Evolutionary conservation across 1,284 basidiomycete species (phyloP).

Genomic region (Cryptococcus sp.): DNA sequence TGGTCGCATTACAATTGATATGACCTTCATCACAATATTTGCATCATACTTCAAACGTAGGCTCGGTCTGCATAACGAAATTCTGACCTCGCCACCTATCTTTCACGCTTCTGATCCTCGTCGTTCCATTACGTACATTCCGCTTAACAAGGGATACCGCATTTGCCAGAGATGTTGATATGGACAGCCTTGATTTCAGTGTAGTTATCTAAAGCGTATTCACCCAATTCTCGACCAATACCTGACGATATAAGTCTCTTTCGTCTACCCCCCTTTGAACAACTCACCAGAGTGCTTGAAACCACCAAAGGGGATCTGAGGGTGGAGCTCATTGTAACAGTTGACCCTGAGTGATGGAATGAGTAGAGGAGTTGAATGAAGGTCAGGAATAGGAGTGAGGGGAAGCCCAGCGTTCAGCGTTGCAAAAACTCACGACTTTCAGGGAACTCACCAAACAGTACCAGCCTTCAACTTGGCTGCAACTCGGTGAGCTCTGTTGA

Average conservation of each 20-base stretch:
- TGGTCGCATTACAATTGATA: no score
- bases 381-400: slow-evolving; percentile 1
- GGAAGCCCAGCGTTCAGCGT: neutral
- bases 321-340: slow-evolving; percentile 63
- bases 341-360: slow-evolving; percentile 56
- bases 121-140: neutral
- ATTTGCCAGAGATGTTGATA: slow-evolving; percentile 54
- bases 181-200: slow-evolving; percentile 79
- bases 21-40: no score
- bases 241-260: slow-evolving; percentile 5
- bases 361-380: no score
- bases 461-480: slow-evolving; percentile 47
- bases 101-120: neutral
- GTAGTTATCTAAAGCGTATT: slow-evolving; percentile 77
- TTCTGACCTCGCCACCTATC: neutral
- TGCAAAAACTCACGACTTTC: slow-evolving; percentile 13
- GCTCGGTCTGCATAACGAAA: no score
- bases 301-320: slow-evolving; percentile 75
- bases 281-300: slow-evolving; percentile 57
- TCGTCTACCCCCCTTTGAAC: no score
- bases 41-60: no score
- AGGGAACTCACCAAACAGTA: slow-evolving; percentile 73
- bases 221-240: slow-evolving; percentile 78
- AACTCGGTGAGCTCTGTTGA: slow-evolving; percentile 67
- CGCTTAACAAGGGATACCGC: slow-evolving; percentile 11